phyloP scores from a whole-genome alignment of 2,329 filamentous ascomycete genomes.

The Penicillium italicum region DNA sequence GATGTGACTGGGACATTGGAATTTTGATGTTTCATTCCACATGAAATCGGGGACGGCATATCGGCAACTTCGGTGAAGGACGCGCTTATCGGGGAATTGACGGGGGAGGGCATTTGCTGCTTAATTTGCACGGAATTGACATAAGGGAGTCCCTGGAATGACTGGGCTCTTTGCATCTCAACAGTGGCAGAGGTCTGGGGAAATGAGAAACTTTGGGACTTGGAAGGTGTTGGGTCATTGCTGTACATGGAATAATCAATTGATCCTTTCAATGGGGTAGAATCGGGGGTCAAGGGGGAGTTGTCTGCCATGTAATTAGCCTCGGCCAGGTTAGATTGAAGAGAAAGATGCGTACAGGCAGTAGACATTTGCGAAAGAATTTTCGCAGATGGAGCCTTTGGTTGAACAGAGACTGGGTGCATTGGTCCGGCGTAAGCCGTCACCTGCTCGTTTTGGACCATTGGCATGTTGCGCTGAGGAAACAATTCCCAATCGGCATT shows the following conservation, averaged over 20 bases:
- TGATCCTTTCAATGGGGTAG: constrained; percentile 53
- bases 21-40: constrained; percentile 26
- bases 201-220: constrained; percentile 33
- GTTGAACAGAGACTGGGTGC: constrained; percentile 40
- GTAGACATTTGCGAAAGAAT: constrained; percentile 61
- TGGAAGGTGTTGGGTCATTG: constrained; percentile 41
- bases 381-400: constrained; percentile 33
- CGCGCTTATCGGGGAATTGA: constrained; percentile 47
- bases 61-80: constrained; percentile 54
- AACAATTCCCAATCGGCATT: constrained; percentile 29
- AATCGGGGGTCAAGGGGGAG: constrained; percentile 62
- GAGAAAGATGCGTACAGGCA: constrained; percentile 15
- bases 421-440: constrained; percentile 23
- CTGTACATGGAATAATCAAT: constrained; percentile 38
- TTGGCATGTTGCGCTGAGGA: constrained; percentile 18
- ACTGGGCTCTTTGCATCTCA: constrained; percentile 46
- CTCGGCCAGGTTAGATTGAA: too few species aligned
- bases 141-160: constrained; percentile 45
- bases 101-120: constrained; percentile 54
- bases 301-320: constrained; percentile 12
- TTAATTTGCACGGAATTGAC: constrained; percentile 37
- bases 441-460: constrained; percentile 22
- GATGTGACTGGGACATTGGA: constrained; percentile 30
- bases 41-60: constrained; percentile 30
- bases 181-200: constrained; percentile 33